Evolutionary conservation across 306 rosid genomes (phyloP).

Genomic region (Mucuna pruriens): DNA sequence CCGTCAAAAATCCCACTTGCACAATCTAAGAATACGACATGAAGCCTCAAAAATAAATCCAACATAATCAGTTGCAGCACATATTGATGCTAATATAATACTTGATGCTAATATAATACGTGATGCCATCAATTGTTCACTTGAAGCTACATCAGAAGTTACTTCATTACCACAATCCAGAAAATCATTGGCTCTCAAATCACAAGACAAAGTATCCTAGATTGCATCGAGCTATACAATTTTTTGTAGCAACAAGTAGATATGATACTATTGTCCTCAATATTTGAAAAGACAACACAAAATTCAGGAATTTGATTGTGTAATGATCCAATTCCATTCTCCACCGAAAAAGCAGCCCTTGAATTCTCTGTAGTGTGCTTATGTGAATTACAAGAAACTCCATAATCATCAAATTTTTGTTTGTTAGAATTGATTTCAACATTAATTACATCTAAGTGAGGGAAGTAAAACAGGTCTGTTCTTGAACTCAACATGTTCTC

Average conservation of each 20-base stretch:
- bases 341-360: constrained; percentile 35
- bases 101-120: no score
- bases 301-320: constrained; percentile 39
- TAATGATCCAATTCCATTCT: constrained; percentile 39
- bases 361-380: constrained; percentile 40
- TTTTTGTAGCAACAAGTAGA: constrained; percentile 48
- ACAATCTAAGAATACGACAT: constrained; percentile 56
- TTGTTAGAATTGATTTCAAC: constrained; percentile 52
- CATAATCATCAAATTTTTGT: constrained; percentile 30
- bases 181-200: constrained; percentile 42
- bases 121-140: constrained; percentile 71
- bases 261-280: constrained; percentile 48
- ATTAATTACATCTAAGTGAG: constrained; percentile 41
- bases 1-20: constrained; percentile 52
- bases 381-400: constrained; percentile 27
- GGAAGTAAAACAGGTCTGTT: constrained; percentile 35
- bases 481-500: constrained; percentile 41
- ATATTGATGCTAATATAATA: constrained; percentile 72
- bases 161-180: constrained; percentile 44
- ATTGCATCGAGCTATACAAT: constrained; percentile 58
- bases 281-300: constrained; percentile 50
- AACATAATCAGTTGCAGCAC: constrained; percentile 60
- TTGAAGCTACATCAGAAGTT: constrained; percentile 55
- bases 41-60: constrained; percentile 68
- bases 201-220: constrained; percentile 43